A percentile compares a stretch with the other conserved stretches of the same genome.
Evolutionary conservation across 768 basidiomycete genomes (phyloP).

Genomic region (Tricholoma bakamatsutake): DNA sequence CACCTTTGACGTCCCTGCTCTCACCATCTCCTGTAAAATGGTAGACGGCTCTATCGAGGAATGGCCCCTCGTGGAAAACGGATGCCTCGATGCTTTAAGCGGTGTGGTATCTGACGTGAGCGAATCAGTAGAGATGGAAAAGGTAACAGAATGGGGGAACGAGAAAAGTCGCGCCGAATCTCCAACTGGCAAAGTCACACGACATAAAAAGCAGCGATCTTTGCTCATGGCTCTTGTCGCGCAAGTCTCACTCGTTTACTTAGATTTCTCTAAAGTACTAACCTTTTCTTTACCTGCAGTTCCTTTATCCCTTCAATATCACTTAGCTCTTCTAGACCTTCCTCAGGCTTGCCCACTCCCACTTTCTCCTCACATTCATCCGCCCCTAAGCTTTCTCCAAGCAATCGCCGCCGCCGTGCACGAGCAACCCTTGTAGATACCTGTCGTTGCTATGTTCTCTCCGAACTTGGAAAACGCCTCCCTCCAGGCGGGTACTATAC

Average conservation of each 20-base stretch:
- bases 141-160: constrained; percentile 26
- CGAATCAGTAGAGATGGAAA: constrained; percentile 37
- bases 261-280: constrained; percentile 11
- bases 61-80: constrained; percentile 37
- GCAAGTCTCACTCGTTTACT: constrained; percentile 27
- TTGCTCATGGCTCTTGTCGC: constrained; percentile 65
- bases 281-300: constrained; percentile 9
- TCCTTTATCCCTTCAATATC: constrained; percentile 25
- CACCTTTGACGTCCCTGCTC: constrained; percentile 49
- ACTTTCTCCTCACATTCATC: constrained; percentile 22
- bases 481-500: constrained; percentile 38
- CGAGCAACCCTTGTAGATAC: constrained; percentile 64
- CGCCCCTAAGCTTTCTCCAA: constrained; percentile 24
- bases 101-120: constrained; percentile 49
- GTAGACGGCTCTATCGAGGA: constrained; percentile 48
- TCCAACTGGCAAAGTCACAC: constrained; percentile 30
- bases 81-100: constrained; percentile 41
- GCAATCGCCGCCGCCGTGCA: constrained; percentile 38
- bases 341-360: constrained; percentile 26
- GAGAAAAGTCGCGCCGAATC: constrained; percentile 18
- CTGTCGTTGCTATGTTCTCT: constrained; percentile 56
- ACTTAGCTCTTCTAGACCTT: constrained; percentile 23
- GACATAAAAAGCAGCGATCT: constrained; percentile 68
- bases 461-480: constrained; percentile 39
- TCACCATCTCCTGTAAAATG: constrained; percentile 47